Base-by-base conservation (phyloP, 371 early-diverging fungal genomes). In the Furculomyces boomerangus region DNA sequence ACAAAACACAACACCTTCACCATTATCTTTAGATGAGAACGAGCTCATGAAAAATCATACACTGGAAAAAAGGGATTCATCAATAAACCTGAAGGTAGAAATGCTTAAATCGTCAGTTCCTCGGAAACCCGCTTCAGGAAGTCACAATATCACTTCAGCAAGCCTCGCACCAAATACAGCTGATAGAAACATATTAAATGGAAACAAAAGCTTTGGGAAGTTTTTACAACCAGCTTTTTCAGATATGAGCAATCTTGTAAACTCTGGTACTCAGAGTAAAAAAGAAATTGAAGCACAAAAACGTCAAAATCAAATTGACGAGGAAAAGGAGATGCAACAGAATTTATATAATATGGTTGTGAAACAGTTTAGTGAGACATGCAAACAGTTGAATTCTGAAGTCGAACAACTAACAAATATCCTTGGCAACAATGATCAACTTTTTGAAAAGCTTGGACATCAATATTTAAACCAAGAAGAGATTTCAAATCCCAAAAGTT, bases 61-160 rank as follows among this genome's bases (percentile, higher is more conserved):
- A 39, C 13, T 14, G n/a, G 39, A 39, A n/a, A 13, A 39, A 39
- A 39, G 39, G n/a, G 39, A n/a, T 39, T 39, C 39, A n/a, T 14
- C n/a, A 14, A n/a, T 13, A 39, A 39, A 14, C n/a, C 10, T 49
- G 7, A 10, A 30, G 16, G 30, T 31, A 20, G 49, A 31, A 18
- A 26, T 10, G 5, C 18, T 30, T 16, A 49, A 49, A 27, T 10
- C 32, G 5, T 3, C 49, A 10, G 32, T 31, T 28, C 49, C 49
- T 13, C 10, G 49, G 25, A 49, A 49, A 27, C 49, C 49, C 3
- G 49, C 49, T 16, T 49, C 49, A 22, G 49, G 49, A 49, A 31
- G 32, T 20, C 28, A 49, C 20, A 22, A 5, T 20, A 30, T 49
- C 18, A 39, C 49, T 10, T 49, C 26, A 7, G 16, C 13, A 49